phyloP scores from a whole-genome alignment of 306 rosid species.

The Parietaria judaica region DNA sequence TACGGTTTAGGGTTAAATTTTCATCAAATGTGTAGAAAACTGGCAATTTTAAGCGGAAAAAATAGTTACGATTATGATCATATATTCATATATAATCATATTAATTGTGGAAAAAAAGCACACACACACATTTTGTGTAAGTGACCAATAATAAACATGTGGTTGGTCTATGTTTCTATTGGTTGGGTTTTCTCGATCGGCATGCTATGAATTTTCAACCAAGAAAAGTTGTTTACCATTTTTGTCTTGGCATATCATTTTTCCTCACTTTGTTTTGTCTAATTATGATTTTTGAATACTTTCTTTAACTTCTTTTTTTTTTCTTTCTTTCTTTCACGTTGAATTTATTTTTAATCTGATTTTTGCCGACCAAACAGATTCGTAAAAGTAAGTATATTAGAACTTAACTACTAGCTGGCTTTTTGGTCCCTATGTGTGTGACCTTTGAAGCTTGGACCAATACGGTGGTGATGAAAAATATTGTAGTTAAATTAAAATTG shows the following conservation, averaged over 20 bases:
- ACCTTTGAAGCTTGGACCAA: not conserved
- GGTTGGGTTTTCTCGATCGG: conserved; percentile 1
- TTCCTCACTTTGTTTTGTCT: not conserved
- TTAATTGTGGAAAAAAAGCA: too few relatives aligned
- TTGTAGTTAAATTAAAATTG: too few relatives aligned
- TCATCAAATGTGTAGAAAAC: too few relatives aligned
- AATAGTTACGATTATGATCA: too few relatives aligned
- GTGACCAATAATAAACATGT: not conserved
- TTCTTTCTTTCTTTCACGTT: not conserved
- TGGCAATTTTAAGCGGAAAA: too few relatives aligned
- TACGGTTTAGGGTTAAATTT: too few relatives aligned
- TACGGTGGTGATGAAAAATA: too few relatives aligned
- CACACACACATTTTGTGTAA: not conserved
- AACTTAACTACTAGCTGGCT: not conserved
- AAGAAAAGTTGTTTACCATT: not conserved
- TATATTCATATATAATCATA: too few relatives aligned
- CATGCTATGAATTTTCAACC: not conserved
- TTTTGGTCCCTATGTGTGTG: not conserved
- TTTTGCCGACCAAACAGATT: not conserved
- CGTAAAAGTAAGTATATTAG: not conserved
- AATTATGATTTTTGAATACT: not conserved
- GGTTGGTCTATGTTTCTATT: not conserved
- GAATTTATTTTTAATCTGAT: too few relatives aligned
- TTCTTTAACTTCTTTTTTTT: not conserved
- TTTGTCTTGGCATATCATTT: not conserved